phyloP scores from a whole-genome alignment of 176 grass and related monocot genomes.

The Carex myosuroides region DNA sequence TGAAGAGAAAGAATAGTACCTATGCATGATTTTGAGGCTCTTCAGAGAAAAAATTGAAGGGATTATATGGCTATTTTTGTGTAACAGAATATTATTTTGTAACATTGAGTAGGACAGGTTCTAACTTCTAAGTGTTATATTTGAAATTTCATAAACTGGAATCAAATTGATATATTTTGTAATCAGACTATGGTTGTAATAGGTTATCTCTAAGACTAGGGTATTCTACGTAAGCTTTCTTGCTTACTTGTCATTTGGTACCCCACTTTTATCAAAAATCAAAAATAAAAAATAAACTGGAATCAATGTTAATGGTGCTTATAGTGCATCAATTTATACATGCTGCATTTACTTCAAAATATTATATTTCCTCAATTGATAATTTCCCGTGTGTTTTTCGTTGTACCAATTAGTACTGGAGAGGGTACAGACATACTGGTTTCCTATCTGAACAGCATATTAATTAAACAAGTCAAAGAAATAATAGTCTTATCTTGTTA shows the following conservation, averaged over 20 bases:
- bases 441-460: too few species aligned
- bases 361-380: neutral
- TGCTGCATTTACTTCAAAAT: neutral
- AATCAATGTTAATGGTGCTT: neutral
- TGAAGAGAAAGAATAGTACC: constrained; percentile 54
- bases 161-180: too few species aligned
- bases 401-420: neutral
- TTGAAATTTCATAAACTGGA: neutral
- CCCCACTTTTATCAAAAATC: too few species aligned
- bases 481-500: neutral
- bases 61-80: neutral
- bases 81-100: neutral
- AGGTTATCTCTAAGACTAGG: too few species aligned
- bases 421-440: neutral
- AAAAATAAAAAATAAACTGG: too few species aligned
- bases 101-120: neutral
- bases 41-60: neutral
- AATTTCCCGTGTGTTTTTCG: neutral
- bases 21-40: constrained; percentile 21
- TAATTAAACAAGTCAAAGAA: neutral
- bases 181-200: too few species aligned
- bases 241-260: too few species aligned
- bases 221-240: too few species aligned
- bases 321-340: neutral
- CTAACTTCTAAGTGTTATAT: neutral